phyloP scores from a whole-genome alignment of 2,329 filamentous ascomycete genomes.

The Apiospora arundinis region DNA sequence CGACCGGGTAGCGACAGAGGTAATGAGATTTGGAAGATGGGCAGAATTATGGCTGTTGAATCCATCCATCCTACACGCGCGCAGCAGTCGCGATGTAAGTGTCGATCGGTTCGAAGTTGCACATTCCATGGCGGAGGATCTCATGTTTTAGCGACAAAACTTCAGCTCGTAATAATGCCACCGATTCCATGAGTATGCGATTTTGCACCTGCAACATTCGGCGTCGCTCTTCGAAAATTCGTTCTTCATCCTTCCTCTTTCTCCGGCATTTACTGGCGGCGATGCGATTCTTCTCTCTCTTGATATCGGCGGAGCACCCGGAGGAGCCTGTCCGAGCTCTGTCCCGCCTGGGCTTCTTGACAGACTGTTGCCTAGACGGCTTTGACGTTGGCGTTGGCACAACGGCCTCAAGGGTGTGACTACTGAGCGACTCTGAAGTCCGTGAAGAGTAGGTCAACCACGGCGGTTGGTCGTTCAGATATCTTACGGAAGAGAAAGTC shows the following conservation, averaged over 20 bases:
- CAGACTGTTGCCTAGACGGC: neutral
- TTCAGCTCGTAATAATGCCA: no score
- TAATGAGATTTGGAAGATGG: neutral
- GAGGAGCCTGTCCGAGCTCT: neutral
- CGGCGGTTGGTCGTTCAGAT: neutral
- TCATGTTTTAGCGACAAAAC: no score
- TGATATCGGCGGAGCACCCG: neutral
- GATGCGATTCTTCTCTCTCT: no score
- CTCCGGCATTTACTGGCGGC: no score
- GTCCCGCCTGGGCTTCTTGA: neutral
- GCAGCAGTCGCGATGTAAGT: conserved; percentile 18
- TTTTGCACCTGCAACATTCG: no score
- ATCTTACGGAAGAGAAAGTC: neutral
- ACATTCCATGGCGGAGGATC: no score
- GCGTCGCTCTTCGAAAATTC: no score
- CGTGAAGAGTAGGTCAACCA: neutral
- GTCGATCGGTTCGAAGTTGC: conserved; percentile 20
- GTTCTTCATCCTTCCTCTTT: conserved; percentile 20
- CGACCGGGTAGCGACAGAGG: no score
- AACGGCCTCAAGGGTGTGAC: neutral
- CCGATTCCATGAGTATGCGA: no score
- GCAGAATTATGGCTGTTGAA: neutral
- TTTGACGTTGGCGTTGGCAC: neutral
- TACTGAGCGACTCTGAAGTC: neutral
- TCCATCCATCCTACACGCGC: neutral